phyloP scores from a whole-genome alignment of 2,329 filamentous ascomycete genomes.

The Albophoma yamanashiensis region DNA sequence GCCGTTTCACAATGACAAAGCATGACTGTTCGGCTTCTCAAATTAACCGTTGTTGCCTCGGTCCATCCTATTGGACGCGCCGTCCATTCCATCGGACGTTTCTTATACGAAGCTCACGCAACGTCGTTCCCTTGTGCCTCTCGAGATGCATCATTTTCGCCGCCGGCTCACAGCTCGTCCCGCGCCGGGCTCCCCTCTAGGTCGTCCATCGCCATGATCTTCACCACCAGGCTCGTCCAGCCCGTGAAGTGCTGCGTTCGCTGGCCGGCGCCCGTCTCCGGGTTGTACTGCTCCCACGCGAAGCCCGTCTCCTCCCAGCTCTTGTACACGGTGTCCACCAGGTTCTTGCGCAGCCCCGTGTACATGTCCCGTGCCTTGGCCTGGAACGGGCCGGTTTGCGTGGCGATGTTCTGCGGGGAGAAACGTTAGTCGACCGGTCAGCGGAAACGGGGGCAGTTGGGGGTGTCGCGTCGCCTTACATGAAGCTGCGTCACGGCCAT shows the following conservation, averaged over 20 bases:
- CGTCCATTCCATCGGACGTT: no score
- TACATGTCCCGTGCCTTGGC: slow-evolving; percentile 64
- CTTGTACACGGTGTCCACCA: slow-evolving; percentile 80
- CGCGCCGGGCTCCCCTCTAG: slow-evolving; percentile 26
- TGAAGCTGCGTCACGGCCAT: slow-evolving; percentile 68
- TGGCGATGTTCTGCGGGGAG: slow-evolving; percentile 45
- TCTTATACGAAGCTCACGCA: background rate
- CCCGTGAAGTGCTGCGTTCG: slow-evolving; percentile 96
- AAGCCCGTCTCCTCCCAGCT: slow-evolving; percentile 89
- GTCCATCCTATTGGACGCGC: background rate
- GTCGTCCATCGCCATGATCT: slow-evolving; percentile 93
- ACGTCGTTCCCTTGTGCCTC: background rate
- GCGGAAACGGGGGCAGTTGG: background rate
- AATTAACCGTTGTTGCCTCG: background rate
- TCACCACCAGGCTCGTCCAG: slow-evolving; percentile 97
- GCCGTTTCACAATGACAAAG: background rate
- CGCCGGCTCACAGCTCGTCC: slow-evolving; percentile 34
- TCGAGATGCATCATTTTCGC: background rate
- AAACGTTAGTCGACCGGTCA: background rate
- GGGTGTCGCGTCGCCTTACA: slow-evolving; percentile 39
- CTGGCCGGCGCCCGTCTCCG: slow-evolving; percentile 86
- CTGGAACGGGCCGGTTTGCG: slow-evolving; percentile 55
- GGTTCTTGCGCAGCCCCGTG: slow-evolving; percentile 63
- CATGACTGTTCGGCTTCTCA: background rate
- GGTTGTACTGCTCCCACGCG: slow-evolving; percentile 97